Evolutionary conservation across 2,329 filamentous ascomycete genomes (phyloP).

Genomic region (Verticillium klebahnii): DNA sequence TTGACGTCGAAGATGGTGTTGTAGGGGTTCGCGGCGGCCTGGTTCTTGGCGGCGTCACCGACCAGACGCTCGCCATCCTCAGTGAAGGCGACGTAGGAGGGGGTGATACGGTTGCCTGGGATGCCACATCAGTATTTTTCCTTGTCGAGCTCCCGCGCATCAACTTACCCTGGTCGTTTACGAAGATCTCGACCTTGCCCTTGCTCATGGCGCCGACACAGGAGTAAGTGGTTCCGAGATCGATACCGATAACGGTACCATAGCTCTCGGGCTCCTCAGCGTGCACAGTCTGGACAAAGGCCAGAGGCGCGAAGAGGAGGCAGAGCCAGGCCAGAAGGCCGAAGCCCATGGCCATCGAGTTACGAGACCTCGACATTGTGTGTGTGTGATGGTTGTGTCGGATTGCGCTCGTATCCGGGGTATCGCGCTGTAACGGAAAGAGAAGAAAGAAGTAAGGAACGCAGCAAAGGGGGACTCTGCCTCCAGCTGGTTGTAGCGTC

Average conservation of each 20-base stretch:
- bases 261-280: constrained; percentile 72
- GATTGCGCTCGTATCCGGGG: neutral
- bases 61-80: constrained; percentile 87
- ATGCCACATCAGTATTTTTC: constrained; percentile 4
- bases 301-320: constrained; percentile 81
- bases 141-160: neutral
- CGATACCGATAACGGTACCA: constrained; percentile 88
- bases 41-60: constrained; percentile 96
- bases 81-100: constrained; percentile 93
- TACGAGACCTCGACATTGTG: constrained; percentile 53
- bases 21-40: constrained; percentile 74
- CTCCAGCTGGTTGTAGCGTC: constrained; percentile 8
- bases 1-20: constrained; percentile 80
- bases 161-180: constrained; percentile 71
- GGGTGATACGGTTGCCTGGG: constrained; percentile 84
- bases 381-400: neutral
- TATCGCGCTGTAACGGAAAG: constrained; percentile 2
- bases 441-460: neutral
- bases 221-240: constrained; percentile 84
- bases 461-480: neutral
- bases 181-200: constrained; percentile 91
- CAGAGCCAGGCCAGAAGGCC: constrained; percentile 89
- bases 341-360: constrained; percentile 73
- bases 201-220: constrained; percentile 96
- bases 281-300: constrained; percentile 73